A percentile compares a stretch with the other conserved stretches of the same genome.
phyloP scores from a whole-genome alignment of 306 rosid species.

The Mimosa pudica region DNA sequence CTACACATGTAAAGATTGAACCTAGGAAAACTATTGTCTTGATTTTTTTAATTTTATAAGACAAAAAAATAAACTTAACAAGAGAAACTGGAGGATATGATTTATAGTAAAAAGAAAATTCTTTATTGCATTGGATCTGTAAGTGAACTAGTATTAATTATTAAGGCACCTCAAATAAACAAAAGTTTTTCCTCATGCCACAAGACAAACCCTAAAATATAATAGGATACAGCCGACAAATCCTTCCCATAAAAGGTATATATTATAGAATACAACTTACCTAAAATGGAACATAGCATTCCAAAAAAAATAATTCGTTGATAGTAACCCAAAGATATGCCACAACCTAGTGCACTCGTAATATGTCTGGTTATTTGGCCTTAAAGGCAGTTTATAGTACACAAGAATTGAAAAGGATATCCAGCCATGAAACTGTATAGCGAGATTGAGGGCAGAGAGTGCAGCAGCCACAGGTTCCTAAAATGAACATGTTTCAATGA shows the following conservation, averaged over 20 bases:
- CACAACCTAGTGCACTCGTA: conserved; percentile 91
- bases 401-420: conserved; percentile 89
- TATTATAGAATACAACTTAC: conserved; percentile 49
- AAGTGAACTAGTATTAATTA: not conserved
- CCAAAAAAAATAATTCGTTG: conserved; percentile 96
- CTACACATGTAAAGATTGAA: not conserved
- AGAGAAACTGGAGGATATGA: not conserved
- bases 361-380: conserved; percentile 66
- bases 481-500: conserved; percentile 33
- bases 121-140: not conserved
- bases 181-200: conserved; percentile 4
- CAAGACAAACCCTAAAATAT: not conserved
- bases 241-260: conserved; percentile 10
- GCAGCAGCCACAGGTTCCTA: conserved; percentile 98
- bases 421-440: conserved; percentile 99
- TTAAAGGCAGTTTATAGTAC: conserved; percentile 82
- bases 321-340: conserved; percentile 82
- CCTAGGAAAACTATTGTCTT: not conserved
- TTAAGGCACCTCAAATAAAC: not conserved
- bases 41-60: not conserved
- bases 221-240: not conserved
- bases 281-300: conserved; percentile 87
- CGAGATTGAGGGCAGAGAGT: conserved; percentile 86
- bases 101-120: not conserved
- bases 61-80: not conserved